Base-by-base conservation (phyloP, 495 filamentous ascomycete genomes). In the Xylaria telfairii region DNA sequence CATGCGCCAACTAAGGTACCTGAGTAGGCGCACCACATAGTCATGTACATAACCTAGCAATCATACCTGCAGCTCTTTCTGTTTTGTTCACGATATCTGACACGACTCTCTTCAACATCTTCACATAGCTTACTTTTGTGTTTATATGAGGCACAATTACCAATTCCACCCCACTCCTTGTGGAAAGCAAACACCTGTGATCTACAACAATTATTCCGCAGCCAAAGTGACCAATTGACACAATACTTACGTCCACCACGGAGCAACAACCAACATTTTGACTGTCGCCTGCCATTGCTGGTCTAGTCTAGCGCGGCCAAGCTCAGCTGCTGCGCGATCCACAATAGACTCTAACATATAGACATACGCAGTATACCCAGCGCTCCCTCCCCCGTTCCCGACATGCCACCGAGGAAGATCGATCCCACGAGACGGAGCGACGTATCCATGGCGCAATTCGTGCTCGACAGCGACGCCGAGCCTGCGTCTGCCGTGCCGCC, bases 371-470 rank as follows among this genome's bases (percentile, higher is more conserved):
- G 26, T 59, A 21, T 59, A 59, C 56, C 5, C 17, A 17, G 17
- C 10, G 32, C 56, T 59, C 30, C 26, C 46, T 54, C n/a, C 32
- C 30, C 30, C 17, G 30, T 24, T 8, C 17, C 30, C 67, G 41
- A 49, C 67, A 69, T 69, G 67, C 54, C 67, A 21, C 51, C 65
- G 9, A 69, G 26, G 47, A 69, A 69, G 57, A 42, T 49, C 41
- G 57, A 63, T 53, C 24, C 59, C 21, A 21, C 57, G 10, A 69
- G 24, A 63, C 67, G 67, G 32, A 46, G 41, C 51, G 64, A 84
- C 71, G 78, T 81, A 59, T 83, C 83, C 8, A 80, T 75, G 66
- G 83, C 83, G 1, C 76, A 80, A 46, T 83, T 83, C 42, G 78
- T 81, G 7, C 74, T 80, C 42, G 81, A 79, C 63, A 81, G 80